Evolutionary conservation across 2,329 filamentous ascomycete genomes (phyloP).

Genomic region (Didymella keratinophila): DNA sequence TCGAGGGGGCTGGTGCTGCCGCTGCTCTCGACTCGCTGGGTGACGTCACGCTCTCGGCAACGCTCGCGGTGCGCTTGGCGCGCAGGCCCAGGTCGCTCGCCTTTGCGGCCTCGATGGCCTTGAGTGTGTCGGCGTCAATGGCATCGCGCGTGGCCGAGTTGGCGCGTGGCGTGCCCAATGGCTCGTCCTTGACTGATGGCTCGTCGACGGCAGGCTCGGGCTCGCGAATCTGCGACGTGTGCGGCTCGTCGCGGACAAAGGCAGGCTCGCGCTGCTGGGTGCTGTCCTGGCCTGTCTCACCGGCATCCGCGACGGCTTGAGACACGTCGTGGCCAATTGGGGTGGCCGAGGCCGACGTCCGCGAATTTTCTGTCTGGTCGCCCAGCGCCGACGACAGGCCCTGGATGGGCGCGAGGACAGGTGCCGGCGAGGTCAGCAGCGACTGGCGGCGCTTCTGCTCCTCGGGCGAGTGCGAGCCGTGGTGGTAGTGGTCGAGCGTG

Average conservation of each 20-base stretch:
- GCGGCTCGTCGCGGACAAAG: constrained; percentile 40
- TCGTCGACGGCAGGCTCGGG: constrained; percentile 33
- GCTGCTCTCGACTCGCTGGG: constrained; percentile 50
- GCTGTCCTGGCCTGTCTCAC: background rate
- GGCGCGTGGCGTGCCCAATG: too few relatives aligned
- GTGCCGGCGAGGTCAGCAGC: constrained; percentile 43
- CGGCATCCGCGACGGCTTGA: background rate
- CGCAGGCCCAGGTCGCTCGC: constrained; percentile 55
- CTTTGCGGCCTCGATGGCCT: constrained; percentile 56
- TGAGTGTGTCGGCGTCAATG: constrained; percentile 52
- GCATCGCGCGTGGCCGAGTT: background rate
- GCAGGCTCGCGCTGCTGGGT: constrained; percentile 43
- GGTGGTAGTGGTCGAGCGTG: constrained; percentile 58
- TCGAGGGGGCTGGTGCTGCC: constrained; percentile 37
- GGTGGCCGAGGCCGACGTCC: background rate
- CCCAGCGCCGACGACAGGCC: background rate
- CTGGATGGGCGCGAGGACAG: constrained; percentile 51
- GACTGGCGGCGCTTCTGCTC: constrained; percentile 51
- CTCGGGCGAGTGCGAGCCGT: constrained; percentile 56
- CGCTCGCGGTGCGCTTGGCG: constrained; percentile 44
- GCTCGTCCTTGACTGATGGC: background rate
- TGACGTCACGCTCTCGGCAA: constrained; percentile 51
- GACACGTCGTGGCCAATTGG: background rate
- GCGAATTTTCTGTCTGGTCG: background rate
- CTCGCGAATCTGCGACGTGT: constrained; percentile 39